Conservation (phyloP, 2,329 filamentous ascomycete species). For the Colletotrichum cuscutae region DNA sequence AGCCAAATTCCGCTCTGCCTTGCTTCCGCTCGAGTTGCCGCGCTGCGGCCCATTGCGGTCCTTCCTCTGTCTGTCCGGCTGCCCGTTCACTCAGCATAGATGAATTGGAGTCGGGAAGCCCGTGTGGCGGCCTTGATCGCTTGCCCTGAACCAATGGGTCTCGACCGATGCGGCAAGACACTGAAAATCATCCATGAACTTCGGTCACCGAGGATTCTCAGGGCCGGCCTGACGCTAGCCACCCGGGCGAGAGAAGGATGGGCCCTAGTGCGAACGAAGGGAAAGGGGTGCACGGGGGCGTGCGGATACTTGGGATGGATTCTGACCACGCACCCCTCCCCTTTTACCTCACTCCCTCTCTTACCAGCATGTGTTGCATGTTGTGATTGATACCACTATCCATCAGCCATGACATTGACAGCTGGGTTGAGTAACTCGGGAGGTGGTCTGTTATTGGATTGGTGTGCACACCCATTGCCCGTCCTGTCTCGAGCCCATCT, state of each 20-base stretch:
- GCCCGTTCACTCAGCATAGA: conserved; percentile 25
- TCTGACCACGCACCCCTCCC: conserved; percentile 22
- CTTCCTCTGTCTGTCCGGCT: conserved; percentile 26
- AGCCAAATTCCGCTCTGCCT: conserved; percentile 14
- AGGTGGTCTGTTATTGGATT: conserved; percentile 21
- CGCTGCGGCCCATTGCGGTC: conserved; percentile 9
- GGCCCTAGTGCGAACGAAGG: conserved; percentile 18
- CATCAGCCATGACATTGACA: conserved; percentile 36
- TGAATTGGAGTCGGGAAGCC: conserved; percentile 22
- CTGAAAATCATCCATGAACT: conserved; percentile 50
- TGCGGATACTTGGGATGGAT: conserved; percentile 36
- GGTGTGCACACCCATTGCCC: conserved; percentile 24
- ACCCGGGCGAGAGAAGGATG: conserved; percentile 35
- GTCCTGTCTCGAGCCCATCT: conserved; percentile 21
- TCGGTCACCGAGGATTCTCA: conserved; percentile 56
- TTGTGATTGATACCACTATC: conserved; percentile 35
- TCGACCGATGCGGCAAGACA: conserved; percentile 48
- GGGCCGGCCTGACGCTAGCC: conserved; percentile 47
- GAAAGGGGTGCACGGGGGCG: conserved; percentile 36
- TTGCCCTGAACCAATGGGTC: conserved; percentile 34
- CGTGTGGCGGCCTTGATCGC: conserved; percentile 33
- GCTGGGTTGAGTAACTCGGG: conserved; percentile 40
- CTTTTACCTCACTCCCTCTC: conserved; percentile 31
- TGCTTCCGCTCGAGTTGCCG: conserved; percentile 17
- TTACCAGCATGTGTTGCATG: conserved; percentile 35